Evolutionary conservation across 108 stramenopile genomes (phyloP), one percentile per base, ranked within the genome.

Genomic region (Skeletonema potamos): DNA sequence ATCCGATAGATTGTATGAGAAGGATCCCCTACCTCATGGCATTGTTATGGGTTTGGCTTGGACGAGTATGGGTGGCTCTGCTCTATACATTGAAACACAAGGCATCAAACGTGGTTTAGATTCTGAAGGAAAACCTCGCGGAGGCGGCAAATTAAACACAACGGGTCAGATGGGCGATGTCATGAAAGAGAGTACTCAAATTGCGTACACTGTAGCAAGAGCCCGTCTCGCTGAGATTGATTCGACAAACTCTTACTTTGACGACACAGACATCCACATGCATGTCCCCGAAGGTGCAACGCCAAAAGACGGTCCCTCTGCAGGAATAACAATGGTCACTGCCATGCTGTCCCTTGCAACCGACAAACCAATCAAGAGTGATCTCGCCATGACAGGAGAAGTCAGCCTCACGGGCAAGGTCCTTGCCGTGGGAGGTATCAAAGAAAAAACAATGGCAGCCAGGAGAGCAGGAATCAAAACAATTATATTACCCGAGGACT

Each of bases 221-320:
- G 82, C 89, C 37, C 64, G 91, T 27, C 68, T 98, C 27, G 77
- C 85, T 27, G 86, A 88, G 8, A 70, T 89, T 61, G 84, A 89
- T 27, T 84, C 82, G 18, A 63, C 65, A 6, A 92, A 90, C 72
- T 32, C 75, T 20, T 95, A 78, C 59, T 95, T 92, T 63, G 94
- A 97, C 62, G 83, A 75, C 39, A 83, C 71, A 18, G 93, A 97
- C 54, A 76, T 99, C 27, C 99, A 99, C 70, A 86, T 98, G 89
- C 99, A 99, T 76, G 98, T 99, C n/a, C 99, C 99, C 5, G 99
- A 99, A 78, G 99, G 98, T 17, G 97, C 98, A 7, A 98, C 97
- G 33, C 96, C 97, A 10, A 99, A 99, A 78, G 99, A 99, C 77
- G 99, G 99, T 7, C 99, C 99, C 11, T 93, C 92, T 27, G 99